Conservation (phyloP, 140 eudicot species). For the Artemisia princeps region DNA sequence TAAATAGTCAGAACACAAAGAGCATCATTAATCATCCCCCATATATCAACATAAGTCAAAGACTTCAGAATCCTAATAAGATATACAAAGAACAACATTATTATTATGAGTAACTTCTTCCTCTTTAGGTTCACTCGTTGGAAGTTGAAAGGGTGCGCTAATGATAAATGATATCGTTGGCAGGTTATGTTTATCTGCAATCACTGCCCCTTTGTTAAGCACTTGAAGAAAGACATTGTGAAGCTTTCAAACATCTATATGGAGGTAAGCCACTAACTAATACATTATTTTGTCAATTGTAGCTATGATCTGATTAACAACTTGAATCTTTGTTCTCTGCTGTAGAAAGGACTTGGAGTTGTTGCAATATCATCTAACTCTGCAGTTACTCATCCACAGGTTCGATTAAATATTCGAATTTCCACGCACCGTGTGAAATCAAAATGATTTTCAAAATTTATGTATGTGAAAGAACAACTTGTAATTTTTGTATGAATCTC, state of each 20-base stretch:
- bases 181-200: slow-evolving; percentile 98
- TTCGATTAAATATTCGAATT: slow-evolving; percentile 25
- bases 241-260: slow-evolving; percentile 73
- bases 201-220: slow-evolving; percentile 90
- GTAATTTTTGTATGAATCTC: too few species aligned
- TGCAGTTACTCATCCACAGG: slow-evolving; percentile 83
- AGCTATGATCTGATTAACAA: background rate
- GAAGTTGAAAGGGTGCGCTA: slow-evolving; percentile 5
- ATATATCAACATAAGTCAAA: too few species aligned
- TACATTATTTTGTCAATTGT: slow-evolving; percentile 1
- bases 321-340: slow-evolving; percentile 22
- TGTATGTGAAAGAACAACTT: too few species aligned
- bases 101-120: background rate
- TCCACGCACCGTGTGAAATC: background rate
- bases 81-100: background rate
- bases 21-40: too few species aligned
- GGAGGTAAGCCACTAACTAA: slow-evolving; percentile 43
- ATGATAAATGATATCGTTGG: slow-evolving; percentile 15
- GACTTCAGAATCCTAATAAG: background rate
- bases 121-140: slow-evolving; percentile 7
- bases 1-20: background rate
- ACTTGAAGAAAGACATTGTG: slow-evolving; percentile 77
- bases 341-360: slow-evolving; percentile 95
- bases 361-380: slow-evolving; percentile 97
- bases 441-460: background rate